phyloP scores from a whole-genome alignment of 225 moss, liverwort and hornwort species.

The Bryoerythrophyllum caledonicum region DNA sequence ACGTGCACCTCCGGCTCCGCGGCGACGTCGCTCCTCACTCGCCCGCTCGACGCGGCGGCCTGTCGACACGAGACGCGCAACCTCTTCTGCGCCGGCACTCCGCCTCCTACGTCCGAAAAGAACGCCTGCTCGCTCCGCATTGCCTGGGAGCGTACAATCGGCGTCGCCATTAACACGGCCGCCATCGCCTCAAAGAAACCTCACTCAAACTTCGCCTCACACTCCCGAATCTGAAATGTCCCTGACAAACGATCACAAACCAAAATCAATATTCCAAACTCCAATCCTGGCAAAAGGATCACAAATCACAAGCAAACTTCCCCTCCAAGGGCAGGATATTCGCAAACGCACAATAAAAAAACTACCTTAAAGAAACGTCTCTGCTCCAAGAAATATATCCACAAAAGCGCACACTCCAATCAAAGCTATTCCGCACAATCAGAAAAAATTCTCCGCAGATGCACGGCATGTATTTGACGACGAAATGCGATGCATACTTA shows the following conservation, averaged over 20 bases:
- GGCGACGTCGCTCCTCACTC: background rate
- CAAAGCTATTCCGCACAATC: constrained; percentile 1
- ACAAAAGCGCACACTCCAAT: too few relatives aligned
- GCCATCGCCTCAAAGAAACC: constrained; percentile 25
- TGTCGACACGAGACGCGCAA: constrained; percentile 26
- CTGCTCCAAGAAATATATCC: too few relatives aligned
- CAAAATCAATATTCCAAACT: too few relatives aligned
- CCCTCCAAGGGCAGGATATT: too few relatives aligned
- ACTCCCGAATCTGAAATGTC: too few relatives aligned
- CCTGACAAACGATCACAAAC: background rate
- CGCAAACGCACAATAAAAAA: too few relatives aligned
- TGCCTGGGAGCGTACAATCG: constrained; percentile 15
- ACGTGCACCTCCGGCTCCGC: constrained; percentile 19
- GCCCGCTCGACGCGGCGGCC: constrained; percentile 12
- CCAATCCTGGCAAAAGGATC: too few relatives aligned
- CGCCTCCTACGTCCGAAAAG: constrained; percentile 7
- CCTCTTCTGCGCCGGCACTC: constrained; percentile 8
- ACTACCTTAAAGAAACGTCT: too few relatives aligned
- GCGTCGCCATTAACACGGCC: constrained; percentile 15
- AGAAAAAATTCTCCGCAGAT: background rate
- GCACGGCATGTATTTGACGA: background rate
- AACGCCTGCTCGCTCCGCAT: background rate
- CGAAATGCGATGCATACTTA: background rate
- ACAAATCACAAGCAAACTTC: too few relatives aligned
- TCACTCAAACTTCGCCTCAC: background rate